These are phyloP conservation scores for Nepenthes mirabilis DNA, from an alignment of 148 eudicot genomes.

Conservation along the genomic window DNA sequence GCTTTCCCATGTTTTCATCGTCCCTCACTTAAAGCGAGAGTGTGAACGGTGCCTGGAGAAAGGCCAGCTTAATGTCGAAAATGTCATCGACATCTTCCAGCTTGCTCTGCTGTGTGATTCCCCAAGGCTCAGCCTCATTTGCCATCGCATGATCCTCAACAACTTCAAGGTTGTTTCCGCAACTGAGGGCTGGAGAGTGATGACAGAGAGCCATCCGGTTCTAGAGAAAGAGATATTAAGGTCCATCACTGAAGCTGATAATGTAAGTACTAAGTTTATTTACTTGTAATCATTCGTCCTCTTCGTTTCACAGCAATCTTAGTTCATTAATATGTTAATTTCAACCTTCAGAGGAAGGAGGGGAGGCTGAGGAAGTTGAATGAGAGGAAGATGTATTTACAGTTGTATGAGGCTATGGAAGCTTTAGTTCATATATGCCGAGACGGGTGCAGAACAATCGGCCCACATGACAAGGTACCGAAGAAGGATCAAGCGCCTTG, in stretches of 20 bases:
- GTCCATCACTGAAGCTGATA: slow-evolving; percentile 30
- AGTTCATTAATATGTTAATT: neutral
- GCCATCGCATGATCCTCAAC: slow-evolving; percentile 52
- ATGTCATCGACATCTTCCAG: slow-evolving; percentile 65
- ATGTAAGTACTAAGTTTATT: slow-evolving; percentile 23
- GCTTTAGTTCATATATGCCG: slow-evolving; percentile 79
- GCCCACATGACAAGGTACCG: slow-evolving; percentile 58
- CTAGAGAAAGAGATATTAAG: slow-evolving; percentile 46
- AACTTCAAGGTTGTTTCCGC: slow-evolving; percentile 49
- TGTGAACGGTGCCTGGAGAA: slow-evolving; percentile 52
- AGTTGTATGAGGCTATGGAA: slow-evolving; percentile 91
- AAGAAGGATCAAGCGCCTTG: slow-evolving; percentile 55
- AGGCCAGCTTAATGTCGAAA: slow-evolving; percentile 43
- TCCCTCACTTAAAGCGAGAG: slow-evolving; percentile 61
- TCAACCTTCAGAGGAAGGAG: slow-evolving; percentile 30
- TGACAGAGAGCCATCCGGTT: slow-evolving; percentile 67
- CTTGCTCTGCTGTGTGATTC: slow-evolving; percentile 81
- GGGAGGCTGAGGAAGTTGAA: slow-evolving; percentile 26
- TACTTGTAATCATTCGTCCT: neutral
- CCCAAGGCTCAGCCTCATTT: slow-evolving; percentile 64
- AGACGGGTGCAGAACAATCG: slow-evolving; percentile 87
- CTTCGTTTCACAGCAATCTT: neutral
- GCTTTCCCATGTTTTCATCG: slow-evolving; percentile 63
- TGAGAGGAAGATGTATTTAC: slow-evolving; percentile 50
- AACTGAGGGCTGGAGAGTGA: slow-evolving; percentile 66